phyloP scores from a whole-genome alignment of 2,329 filamentous ascomycete genomes.

The Sarocladiaceae sp. region DNA sequence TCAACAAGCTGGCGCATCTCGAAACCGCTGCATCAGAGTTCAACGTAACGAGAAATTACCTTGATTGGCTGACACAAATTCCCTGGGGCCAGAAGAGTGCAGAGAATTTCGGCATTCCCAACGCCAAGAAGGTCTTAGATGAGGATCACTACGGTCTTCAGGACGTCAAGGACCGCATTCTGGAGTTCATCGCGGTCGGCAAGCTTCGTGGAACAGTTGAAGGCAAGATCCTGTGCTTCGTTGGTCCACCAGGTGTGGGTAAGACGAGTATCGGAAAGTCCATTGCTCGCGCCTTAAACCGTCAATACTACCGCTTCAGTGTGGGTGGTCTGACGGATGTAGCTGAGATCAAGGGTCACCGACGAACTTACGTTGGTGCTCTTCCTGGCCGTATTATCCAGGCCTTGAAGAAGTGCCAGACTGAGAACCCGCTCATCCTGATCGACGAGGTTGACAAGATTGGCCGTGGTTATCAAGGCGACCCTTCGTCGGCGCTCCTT shows the following conservation, averaged over 20 bases:
- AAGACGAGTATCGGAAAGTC: conserved; percentile 99
- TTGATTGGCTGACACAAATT: conserved; percentile 98
- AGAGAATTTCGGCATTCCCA: conserved; percentile 93
- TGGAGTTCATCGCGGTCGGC: conserved; percentile 97
- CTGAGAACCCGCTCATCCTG: conserved; percentile 87
- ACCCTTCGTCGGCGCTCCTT: conserved; percentile 88
- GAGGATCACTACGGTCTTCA: conserved; percentile 97
- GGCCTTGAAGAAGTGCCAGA: conserved; percentile 97
- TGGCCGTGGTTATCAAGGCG: conserved; percentile 90
- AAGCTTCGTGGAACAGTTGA: conserved; percentile 96
- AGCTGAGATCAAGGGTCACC: conserved; percentile 96
- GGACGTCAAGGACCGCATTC: conserved; percentile 96
- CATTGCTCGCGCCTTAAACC: conserved; percentile 88
- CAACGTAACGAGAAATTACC: conserved; percentile 96
- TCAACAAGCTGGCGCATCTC: conserved; percentile 93
- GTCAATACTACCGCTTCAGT: conserved; percentile 97
- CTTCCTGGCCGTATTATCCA: conserved; percentile 96
- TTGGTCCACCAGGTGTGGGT: conserved; percentile 93
- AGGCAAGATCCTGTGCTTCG: conserved; percentile 97
- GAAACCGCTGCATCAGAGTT: conserved; percentile 97
- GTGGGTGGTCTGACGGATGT: conserved; percentile 96
- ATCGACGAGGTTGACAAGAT: conserved; percentile 99
- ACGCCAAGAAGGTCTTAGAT: conserved; percentile 85
- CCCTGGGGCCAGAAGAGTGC: conserved; percentile 94
- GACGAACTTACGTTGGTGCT: conserved; percentile 93